A percentile compares a stretch with the other conserved stretches of the same genome.
Evolutionary conservation across 176 grass and related monocot species (phyloP).

Genomic region (Ensete glaucum): DNA sequence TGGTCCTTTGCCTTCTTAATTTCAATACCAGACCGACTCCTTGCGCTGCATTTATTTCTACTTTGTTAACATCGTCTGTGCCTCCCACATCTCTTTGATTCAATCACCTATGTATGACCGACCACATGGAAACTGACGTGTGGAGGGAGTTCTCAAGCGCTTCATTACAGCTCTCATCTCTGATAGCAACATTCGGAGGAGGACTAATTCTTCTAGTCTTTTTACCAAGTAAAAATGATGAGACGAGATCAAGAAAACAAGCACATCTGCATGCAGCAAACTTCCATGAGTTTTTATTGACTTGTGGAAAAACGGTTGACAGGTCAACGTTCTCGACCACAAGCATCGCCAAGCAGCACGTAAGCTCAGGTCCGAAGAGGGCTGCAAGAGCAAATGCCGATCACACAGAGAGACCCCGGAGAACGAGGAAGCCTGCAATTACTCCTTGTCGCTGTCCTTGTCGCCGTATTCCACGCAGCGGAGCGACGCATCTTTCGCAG

Average conservation of each 20-base stretch:
- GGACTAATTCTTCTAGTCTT: too few species aligned
- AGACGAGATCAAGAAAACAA: too few species aligned
- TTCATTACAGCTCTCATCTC: too few species aligned
- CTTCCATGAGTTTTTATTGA: neutral
- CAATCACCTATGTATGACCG: neutral
- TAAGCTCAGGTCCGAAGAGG: slow-evolving; percentile 21
- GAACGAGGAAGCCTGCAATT: slow-evolving; percentile 9
- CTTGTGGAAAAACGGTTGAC: neutral
- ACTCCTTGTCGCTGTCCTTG: slow-evolving; percentile 54
- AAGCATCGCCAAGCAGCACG: neutral
- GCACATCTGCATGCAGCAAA: too few species aligned
- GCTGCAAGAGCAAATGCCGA: neutral
- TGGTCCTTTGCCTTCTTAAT: neutral
- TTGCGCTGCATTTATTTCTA: neutral
- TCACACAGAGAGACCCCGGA: neutral
- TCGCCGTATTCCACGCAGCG: slow-evolving; percentile 25
- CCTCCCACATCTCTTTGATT: neutral
- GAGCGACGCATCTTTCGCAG: slow-evolving; percentile 16
- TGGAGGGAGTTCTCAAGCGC: too few species aligned
- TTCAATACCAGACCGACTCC: neutral
- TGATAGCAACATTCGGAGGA: too few species aligned
- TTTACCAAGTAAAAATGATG: too few species aligned
- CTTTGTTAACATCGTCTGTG: neutral
- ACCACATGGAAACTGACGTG: too few species aligned
- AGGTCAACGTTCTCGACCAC: slow-evolving; percentile 32